Conservation (phyloP, 768 basidiomycete species). For the Austroboletus eburneus region DNA sequence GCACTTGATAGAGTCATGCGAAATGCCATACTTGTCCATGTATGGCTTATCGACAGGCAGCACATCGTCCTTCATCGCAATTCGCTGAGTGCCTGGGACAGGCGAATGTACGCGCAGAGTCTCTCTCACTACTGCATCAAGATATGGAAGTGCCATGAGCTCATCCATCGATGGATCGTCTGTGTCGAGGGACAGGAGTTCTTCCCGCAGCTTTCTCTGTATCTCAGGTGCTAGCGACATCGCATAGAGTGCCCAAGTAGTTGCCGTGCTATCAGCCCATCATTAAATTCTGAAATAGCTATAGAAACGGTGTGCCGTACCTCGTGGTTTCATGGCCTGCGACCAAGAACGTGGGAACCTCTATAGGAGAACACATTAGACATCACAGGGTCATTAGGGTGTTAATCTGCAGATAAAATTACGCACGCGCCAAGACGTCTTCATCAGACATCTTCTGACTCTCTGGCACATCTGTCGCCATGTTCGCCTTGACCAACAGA, state of each 20-base stretch:
- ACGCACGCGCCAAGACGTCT: conserved; percentile 55
- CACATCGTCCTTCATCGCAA: conserved; percentile 49
- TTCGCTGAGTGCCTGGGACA: conserved; percentile 39
- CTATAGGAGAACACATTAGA: too few relatives aligned
- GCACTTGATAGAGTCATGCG: conserved; percentile 38
- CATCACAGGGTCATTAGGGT: too few relatives aligned
- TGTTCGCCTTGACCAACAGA: conserved; percentile 58
- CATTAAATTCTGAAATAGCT: too few relatives aligned
- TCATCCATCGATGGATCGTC: conserved; percentile 68
- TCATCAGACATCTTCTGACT: conserved; percentile 55
- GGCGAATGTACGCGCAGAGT: conserved; percentile 54
- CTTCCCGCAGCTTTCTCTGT: conserved; percentile 55
- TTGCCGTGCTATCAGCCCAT: conserved; percentile 29
- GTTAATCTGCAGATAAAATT: not conserved
- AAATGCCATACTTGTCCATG: conserved; percentile 39
- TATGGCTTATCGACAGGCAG: conserved; percentile 47
- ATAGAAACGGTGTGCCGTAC: too few relatives aligned
- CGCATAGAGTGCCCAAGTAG: conserved; percentile 58
- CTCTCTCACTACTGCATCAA: conserved; percentile 65
- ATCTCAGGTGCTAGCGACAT: conserved; percentile 44
- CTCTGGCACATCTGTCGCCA: conserved; percentile 54
- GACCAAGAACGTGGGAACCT: too few relatives aligned
- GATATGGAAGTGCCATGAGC: conserved; percentile 59
- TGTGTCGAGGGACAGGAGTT: conserved; percentile 47
- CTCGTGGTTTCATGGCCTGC: conserved; percentile 43